These are phyloP conservation scores for Hericium rajendrae DNA, from an alignment of 768 basidiomycete genomes.

Conservation along the genomic window DNA sequence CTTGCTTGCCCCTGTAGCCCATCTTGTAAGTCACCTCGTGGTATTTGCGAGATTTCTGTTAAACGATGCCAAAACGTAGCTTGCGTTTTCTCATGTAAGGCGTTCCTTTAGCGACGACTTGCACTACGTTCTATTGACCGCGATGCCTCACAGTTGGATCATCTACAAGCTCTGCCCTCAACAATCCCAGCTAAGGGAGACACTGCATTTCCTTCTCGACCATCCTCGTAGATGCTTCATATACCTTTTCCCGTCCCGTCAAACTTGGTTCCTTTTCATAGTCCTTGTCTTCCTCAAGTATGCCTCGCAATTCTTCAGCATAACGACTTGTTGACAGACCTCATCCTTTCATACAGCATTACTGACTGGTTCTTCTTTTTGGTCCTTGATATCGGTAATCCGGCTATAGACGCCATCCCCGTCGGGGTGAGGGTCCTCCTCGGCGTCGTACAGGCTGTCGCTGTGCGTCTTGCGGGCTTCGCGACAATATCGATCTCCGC, in stretches of 20 bases:
- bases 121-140: neutral
- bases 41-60: neutral
- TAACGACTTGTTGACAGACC: neutral
- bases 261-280: slow-evolving; percentile 82
- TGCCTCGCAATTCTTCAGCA: too few relatives aligned
- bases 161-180: slow-evolving; percentile 49
- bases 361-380: slow-evolving; percentile 89
- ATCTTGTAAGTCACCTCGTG: slow-evolving; percentile 23
- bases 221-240: slow-evolving; percentile 90
- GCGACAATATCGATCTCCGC: slow-evolving; percentile 54
- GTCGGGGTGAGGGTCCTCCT: slow-evolving; percentile 56
- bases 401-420: slow-evolving; percentile 60
- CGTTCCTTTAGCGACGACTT: neutral
- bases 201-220: slow-evolving; percentile 83
- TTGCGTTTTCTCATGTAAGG: slow-evolving; percentile 33
- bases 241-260: slow-evolving; percentile 84
- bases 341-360: slow-evolving; percentile 29
- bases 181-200: slow-evolving; percentile 57
- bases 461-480: slow-evolving; percentile 86
- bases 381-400: slow-evolving; percentile 77
- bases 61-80: slow-evolving; percentile 10
- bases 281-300: slow-evolving; percentile 67
- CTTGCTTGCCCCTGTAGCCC: slow-evolving; percentile 16
- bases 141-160: slow-evolving; percentile 49
- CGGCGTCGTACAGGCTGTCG: slow-evolving; percentile 69